Evolutionary conservation across 2,329 filamentous ascomycete species (phyloP), one percentile per base, ranked within the genome.

Genomic region (Neonectria sp.): DNA sequence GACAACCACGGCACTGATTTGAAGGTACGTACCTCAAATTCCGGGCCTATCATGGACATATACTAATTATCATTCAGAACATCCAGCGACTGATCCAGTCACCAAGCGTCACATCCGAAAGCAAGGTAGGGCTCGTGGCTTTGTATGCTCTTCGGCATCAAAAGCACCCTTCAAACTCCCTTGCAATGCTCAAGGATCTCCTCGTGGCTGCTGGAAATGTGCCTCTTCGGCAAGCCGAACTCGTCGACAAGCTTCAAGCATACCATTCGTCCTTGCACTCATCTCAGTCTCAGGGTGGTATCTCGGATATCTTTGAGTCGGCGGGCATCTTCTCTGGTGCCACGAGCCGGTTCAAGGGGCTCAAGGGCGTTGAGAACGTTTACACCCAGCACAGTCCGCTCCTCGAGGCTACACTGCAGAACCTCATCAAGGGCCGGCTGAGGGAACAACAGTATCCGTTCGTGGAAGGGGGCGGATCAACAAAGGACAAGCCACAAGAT

Each of bases 351-450:
- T 95, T 99, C 80, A 97, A 97, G 77, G 96, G 96, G 0, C 86
- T 99, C 15, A 98, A 98, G 78, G 96, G 96, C 2, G 96, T 99
- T 1, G 97, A 99, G 80, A 99, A 99, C 75, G 96, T 99, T 31
- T 99, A 99, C 80, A 99, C 96, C 0, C 97, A 99, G 79, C 96
- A 99, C 80, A 97, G 94, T 6, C 95, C 97, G 0, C 88, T 94
- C 25, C 82, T 99, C 17, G 95, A 98, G 79, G 89, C 89, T 27
- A 98, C 95, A 0, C 83, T 99, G 21, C 95, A 98, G 78, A 95
- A 95, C 74, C 85, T 99, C 58, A 95, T 98, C 83, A 98, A 97
- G 78, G 97, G 96, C 0, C 90, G 93, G 33, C 82, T 99, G 65
- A 92, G 91, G 75, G 94, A 97, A 76, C 89, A 95, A 71, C 90